A percentile compares a stretch with the other conserved stretches of the same genome.
These are phyloP conservation scores for Cyberlindnera saturnus DNA, from an alignment of 805 yeast genomes.

Conservation along the genomic window DNA sequence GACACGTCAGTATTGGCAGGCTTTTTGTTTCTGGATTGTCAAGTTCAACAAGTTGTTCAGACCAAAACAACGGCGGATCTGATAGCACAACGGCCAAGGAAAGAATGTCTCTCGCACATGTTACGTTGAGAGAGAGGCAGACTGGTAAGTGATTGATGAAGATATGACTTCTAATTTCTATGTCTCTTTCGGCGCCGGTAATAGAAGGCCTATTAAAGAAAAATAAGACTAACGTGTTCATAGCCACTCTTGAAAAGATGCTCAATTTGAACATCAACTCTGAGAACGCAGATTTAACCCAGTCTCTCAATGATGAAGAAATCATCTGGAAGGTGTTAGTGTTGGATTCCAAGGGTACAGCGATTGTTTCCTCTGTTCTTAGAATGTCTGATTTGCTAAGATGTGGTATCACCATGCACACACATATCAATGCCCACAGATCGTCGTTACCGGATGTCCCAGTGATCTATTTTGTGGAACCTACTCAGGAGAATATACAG, in stretches of 20 bases:
- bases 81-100: too few relatives aligned
- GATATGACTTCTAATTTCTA: too few relatives aligned
- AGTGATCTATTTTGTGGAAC: slow-evolving; percentile 85
- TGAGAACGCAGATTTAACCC: slow-evolving; percentile 43
- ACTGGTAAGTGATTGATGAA: slow-evolving; percentile 23
- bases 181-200: neutral
- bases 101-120: slow-evolving; percentile 19
- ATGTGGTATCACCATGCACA: slow-evolving; percentile 89
- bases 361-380: slow-evolving; percentile 83
- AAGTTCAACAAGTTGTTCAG: too few relatives aligned
- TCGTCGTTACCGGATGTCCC: slow-evolving; percentile 93
- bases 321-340: slow-evolving; percentile 88
- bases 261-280: slow-evolving; percentile 70
- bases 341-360: slow-evolving; percentile 75
- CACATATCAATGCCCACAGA: slow-evolving; percentile 63
- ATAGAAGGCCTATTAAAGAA: neutral
- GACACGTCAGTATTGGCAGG: too few relatives aligned
- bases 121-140: slow-evolving; percentile 34
- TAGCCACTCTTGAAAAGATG: slow-evolving; percentile 67
- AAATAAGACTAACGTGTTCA: slow-evolving; percentile 1
- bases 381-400: slow-evolving; percentile 86
- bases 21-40: too few relatives aligned
- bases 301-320: slow-evolving; percentile 55
- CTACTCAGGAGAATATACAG: slow-evolving; percentile 70
- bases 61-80: too few relatives aligned